Percentiles rank a stretch among this genome's conserved stretches.
Evolutionary conservation across 2,329 filamentous ascomycete genomes (phyloP).

Genomic region (Elsinoe batatas): DNA sequence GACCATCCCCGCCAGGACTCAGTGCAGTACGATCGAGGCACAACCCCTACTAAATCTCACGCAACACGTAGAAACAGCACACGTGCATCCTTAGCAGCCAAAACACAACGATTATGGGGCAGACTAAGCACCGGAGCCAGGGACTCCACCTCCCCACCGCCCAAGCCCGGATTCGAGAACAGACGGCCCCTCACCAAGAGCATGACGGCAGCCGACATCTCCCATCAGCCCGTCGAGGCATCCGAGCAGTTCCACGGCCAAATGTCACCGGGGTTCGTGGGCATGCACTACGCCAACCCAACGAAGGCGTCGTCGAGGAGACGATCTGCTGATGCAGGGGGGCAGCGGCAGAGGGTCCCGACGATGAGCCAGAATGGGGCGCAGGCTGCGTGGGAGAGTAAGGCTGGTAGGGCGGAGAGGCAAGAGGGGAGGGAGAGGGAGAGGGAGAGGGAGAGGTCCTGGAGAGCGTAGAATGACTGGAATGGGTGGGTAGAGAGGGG

Average conservation of each 20-base stretch:
- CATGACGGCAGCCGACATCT: neutral
- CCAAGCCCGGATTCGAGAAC: slow-evolving; percentile 5
- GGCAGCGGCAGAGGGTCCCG: neutral
- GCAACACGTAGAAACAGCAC: neutral
- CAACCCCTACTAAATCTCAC: neutral
- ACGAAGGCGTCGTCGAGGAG: slow-evolving; percentile 4
- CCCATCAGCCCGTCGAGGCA: neutral
- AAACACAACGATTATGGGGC: slow-evolving; percentile 8
- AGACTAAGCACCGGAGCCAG: neutral
- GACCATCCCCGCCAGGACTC: slow-evolving; percentile 3
- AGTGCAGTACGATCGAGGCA: neutral
- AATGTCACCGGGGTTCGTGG: slow-evolving; percentile 2
- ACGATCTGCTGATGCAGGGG: slow-evolving; percentile 1
- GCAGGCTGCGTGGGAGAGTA: slow-evolving; percentile 11
- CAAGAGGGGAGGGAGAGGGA: neutral
- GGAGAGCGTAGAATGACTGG: slow-evolving; percentile 4
- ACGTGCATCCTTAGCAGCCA: slow-evolving; percentile 11
- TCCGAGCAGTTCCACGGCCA: neutral
- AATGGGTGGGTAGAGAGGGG: neutral
- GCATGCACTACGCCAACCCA: slow-evolving; percentile 7
- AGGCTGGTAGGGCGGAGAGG: neutral
- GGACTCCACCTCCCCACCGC: slow-evolving; percentile 4
- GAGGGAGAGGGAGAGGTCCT: neutral
- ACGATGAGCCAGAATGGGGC: slow-evolving; percentile 11
- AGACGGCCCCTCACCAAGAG: slow-evolving; percentile 3